Base-by-base conservation (phyloP, 768 basidiomycete species). In the Naganishia vaughanmartiniae region DNA sequence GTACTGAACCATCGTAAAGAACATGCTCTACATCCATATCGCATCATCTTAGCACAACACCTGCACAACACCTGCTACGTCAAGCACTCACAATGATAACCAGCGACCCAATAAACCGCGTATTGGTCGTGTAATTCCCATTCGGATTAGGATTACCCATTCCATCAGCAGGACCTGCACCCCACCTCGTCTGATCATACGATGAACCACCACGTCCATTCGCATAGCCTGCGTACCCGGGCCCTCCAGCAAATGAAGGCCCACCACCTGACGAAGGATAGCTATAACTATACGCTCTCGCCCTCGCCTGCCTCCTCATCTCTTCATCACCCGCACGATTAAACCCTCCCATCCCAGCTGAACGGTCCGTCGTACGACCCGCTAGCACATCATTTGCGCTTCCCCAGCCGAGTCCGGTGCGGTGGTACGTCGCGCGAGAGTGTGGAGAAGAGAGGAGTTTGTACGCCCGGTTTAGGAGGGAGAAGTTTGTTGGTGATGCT, bases 331-430 rank as follows among this genome's bases (percentile, higher is more conserved):
- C 30, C 73, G 70, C 78, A 76, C 79, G 45, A 66, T 54, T 31
- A 69, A 75, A 67, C 75, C 78, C n/a, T 24, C 33, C 45, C 57
- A 45, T 36, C n/a, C 26, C n/a, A 15, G 28, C 17, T 42, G 67
- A 26, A 24, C n/a, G 45, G 24, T 34, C 56, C 42, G 42, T 42
- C 42, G 19, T 24, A 54, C 58, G 63, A 54, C 63, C 26, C 70
- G 46, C 24, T 56, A 36, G 21, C 53, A 57, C 67, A 26, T 60
- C 34, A 19, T 33, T 12, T 0, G 54, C 36, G 31, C 55, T 10
- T 11, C 42, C 53, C 80, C 80, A 81, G 9, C 80, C 80, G 42
- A 75, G 74, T 4, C 80, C 80, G 14, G 76, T 75, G 48, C 74
- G 74, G 19, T 76, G 69, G 69, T 78, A 81, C 0, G 55, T 24